Evolutionary conservation across 1,284 basidiomycete species (phyloP), one percentile per base, ranked within the genome.

Genomic region (Apiotrichum brassicae): DNA sequence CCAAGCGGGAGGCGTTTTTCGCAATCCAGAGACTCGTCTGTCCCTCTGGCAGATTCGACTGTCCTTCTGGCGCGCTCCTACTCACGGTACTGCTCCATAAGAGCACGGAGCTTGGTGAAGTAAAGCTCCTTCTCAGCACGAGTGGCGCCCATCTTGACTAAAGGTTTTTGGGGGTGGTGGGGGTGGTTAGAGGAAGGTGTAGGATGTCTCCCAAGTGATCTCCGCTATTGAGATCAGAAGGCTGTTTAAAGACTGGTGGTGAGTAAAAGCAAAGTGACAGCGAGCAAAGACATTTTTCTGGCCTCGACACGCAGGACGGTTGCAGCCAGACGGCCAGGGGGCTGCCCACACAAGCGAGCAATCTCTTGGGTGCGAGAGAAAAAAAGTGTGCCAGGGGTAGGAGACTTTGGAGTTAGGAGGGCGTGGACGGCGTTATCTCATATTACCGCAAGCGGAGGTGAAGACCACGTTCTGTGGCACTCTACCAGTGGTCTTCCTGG

Each of bases 81-180:
- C 87, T 70, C 63, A 93, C 90, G 81, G 77, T 88, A 95, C 75
- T 87, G 84, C 76, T 83, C 80, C 66, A 99, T 81, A 64, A 97
- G 85, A 72, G 90, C 86, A 80, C 86, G 88, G 76, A 98, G 85
- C 80, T 94, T 95, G 63, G 76, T 77, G 76, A 98, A 97, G 83
- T 97, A 99, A 37, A 83, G 63, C 68, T 87, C 86, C 81, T 97
- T 97, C 70, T 91, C 86, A 73, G 85, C 82, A 62, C 89, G 85
- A 76, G 84, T 82, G 61, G 80, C 86, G 82, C 91, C 93, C 92
- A 97, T 97, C 81, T 75, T 83, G 63, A 58, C 46, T 54, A 42
- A 51, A 54, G 48, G 42, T 58, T 62, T 60, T 57, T 28, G 46
- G 54, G 47, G 46, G 46, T 58, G 48, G 49, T 58, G 48, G 49